phyloP scores from a whole-genome alignment of 1,284 basidiomycete genomes.

The Omphalotus olearius region DNA sequence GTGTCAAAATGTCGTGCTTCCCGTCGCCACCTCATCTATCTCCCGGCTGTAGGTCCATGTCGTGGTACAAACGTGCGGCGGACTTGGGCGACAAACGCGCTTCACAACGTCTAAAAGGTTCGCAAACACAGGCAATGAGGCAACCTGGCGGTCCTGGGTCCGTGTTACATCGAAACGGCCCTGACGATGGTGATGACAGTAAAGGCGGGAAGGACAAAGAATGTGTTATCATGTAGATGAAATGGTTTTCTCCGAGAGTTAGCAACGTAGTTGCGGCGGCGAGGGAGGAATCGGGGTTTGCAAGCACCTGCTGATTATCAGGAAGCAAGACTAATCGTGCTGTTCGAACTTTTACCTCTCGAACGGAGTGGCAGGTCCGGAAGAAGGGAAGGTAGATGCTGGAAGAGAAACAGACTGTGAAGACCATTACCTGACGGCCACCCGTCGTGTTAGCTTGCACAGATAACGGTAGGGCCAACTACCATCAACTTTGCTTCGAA shows the following conservation, averaged over 20 bases:
- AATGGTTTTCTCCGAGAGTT: neutral
- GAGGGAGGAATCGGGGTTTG: neutral
- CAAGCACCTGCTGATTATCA: slow-evolving; percentile 27
- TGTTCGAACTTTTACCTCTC: neutral
- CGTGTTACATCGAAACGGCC: slow-evolving; percentile 48
- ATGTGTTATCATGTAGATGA: slow-evolving; percentile 76
- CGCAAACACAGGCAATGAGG: slow-evolving; percentile 47
- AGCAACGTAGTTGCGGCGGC: neutral
- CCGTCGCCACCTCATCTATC: slow-evolving; percentile 1
- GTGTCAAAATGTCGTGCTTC: slow-evolving; percentile 24
- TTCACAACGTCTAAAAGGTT: slow-evolving; percentile 74
- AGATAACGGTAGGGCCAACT: too few species aligned
- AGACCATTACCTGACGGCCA: too few species aligned
- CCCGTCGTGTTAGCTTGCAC: too few species aligned
- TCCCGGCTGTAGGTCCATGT: slow-evolving; percentile 50
- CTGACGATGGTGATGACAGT: slow-evolving; percentile 25
- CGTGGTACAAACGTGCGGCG: slow-evolving; percentile 88
- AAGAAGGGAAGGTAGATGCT: neutral
- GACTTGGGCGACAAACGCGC: slow-evolving; percentile 97
- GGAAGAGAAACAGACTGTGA: neutral
- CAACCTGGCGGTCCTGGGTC: slow-evolving; percentile 58
- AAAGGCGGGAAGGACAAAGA: slow-evolving; percentile 64
- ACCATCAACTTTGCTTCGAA: too few species aligned
- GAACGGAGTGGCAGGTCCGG: neutral
- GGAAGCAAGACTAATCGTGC: neutral